A percentile compares a stretch with the other conserved stretches of the same genome.
phyloP scores from a whole-genome alignment of 2,329 filamentous ascomycete species.

The Fusarium sp. region DNA sequence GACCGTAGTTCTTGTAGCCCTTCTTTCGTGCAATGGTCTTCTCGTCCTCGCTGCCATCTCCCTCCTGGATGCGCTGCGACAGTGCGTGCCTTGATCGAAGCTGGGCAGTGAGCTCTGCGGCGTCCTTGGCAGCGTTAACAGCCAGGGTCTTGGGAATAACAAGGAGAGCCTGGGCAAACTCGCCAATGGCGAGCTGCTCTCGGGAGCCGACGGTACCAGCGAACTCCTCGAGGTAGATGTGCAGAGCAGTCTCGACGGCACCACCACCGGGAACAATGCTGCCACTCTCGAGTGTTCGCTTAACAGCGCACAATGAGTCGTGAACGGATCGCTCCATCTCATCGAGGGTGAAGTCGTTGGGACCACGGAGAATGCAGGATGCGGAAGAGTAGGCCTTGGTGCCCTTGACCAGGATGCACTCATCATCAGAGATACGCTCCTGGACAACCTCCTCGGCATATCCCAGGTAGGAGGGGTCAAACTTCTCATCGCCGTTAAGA shows the following conservation, averaged over 20 bases:
- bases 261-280: conserved; percentile 97
- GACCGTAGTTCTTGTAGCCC: conserved; percentile 98
- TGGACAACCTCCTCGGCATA: conserved; percentile 96
- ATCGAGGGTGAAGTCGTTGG: conserved; percentile 96
- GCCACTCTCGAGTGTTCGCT: conserved; percentile 95
- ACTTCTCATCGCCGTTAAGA: conserved; percentile 96
- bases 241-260: conserved; percentile 97
- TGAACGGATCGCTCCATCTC: conserved; percentile 99
- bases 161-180: conserved; percentile 95
- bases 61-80: conserved; percentile 90
- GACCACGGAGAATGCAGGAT: conserved; percentile 93
- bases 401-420: conserved; percentile 96
- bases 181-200: conserved; percentile 97
- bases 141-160: conserved; percentile 96
- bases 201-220: conserved; percentile 96
- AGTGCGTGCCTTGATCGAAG: conserved; percentile 94
- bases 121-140: conserved; percentile 96
- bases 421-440: conserved; percentile 98
- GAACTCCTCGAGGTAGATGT: conserved; percentile 99
- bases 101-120: conserved; percentile 94
- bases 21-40: conserved; percentile 93
- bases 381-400: conserved; percentile 95
- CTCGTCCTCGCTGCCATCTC: conserved; percentile 86
- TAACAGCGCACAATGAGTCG: conserved; percentile 95
- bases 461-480: conserved; percentile 90